These are phyloP conservation scores for Ustilago crameri DNA, from an alignment of 1,284 basidiomycete genomes.

Conservation along the genomic window DNA sequence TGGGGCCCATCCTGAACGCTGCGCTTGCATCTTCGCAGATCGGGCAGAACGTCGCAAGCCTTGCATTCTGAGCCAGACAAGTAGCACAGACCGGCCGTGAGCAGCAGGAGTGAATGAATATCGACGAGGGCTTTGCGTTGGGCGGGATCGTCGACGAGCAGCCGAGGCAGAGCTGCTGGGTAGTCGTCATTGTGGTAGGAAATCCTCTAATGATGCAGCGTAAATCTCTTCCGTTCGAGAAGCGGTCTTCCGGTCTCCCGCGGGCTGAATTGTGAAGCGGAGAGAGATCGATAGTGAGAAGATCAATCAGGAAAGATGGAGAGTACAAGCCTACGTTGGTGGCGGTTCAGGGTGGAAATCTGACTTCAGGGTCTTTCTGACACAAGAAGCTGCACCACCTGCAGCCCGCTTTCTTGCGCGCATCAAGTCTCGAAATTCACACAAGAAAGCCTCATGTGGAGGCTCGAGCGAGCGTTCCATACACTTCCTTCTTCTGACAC, in stretches of 20 bases:
- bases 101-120: conserved; percentile 50
- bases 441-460: background rate
- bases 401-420: conserved; percentile 4
- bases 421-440: background rate
- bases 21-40: conserved; percentile 46
- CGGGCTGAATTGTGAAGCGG: no score
- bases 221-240: no score
- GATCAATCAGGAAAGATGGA: background rate
- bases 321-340: no score
- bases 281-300: background rate
- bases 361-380: background rate
- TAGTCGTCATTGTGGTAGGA: conserved; percentile 4
- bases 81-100: conserved; percentile 23
- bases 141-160: conserved; percentile 36
- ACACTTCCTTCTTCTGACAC: background rate
- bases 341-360: no score
- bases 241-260: background rate
- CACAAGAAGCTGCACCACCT: background rate
- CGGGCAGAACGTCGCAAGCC: conserved; percentile 50
- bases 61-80: conserved; percentile 30
- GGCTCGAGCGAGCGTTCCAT: background rate
- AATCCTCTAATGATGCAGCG: background rate
- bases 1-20: conserved; percentile 46
- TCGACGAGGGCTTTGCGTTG: conserved; percentile 15
- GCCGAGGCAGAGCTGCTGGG: conserved; percentile 33